Base-by-base conservation (phyloP, 177 flowering plant genomes). In the Vitis hybrid region DNA sequence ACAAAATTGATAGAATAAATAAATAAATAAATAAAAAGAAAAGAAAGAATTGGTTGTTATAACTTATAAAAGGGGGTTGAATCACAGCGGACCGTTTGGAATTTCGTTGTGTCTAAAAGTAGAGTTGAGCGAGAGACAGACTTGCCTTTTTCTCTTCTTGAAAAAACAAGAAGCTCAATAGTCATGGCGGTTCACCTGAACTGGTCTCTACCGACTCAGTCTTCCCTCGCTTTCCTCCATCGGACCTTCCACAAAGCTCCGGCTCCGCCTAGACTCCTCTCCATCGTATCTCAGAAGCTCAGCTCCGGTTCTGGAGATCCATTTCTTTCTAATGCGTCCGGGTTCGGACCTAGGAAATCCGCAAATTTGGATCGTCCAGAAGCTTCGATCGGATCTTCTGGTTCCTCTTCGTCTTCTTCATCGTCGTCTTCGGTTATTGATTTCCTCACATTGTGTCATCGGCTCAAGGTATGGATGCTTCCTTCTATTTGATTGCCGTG, bases 361-460 rank as follows among this genome's bases (percentile, higher is more conserved):
- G 48, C 56, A 63, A 50, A 60, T 50, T n/a, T 50, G 61, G 68
- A 59, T 2, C 45, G 59, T 1, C 39, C 64, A 3, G 77, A 51
- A 13, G 66, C 74, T 58, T 62, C 79, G 68, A 26, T 57, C 13
- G 72, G 61, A 3, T 53, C 72, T 5, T 31, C 73, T 6, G 34
- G 20, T 57, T 69, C 65, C 2, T 71, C 67, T 51, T 45, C 74
- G 2, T 64, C 61, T 16, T 73, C 88, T 0, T 71, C 91, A 1
- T 79, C 90, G 1, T 66, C 93, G 26, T 79, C 88, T 0, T 82
- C 90, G 12, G 85, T 86, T 15, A 87, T 93, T 67, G 94, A 93
- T 86, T 93, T 93, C 68, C 92, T 93, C 78, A 88, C 93, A 4
- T 63, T 93, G 79, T 93, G 97, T 76, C 84, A 87, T 75, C 77